Evolutionary conservation across 177 flowering plant genomes (phyloP), one percentile per base, ranked within the genome.

Genomic region (Vitis hybrid): DNA sequence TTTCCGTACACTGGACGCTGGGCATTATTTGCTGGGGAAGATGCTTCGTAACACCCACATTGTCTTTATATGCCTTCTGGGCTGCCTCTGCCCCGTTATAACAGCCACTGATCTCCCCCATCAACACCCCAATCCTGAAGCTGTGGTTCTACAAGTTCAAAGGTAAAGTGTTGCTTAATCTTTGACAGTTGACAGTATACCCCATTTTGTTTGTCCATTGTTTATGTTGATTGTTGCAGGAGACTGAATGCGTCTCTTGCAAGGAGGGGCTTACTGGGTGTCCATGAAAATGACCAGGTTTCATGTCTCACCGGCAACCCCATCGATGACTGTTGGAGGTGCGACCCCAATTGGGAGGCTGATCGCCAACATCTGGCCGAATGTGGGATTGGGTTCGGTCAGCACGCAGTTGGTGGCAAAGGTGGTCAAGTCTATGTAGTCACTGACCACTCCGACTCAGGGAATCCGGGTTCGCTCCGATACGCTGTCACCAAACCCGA

Each of bases 311-410:
- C 91, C 48, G 97, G 95, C 0, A 92, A 92, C 82, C 97, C 97
- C 23, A 84, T 92, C 23, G 95, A 92, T 78, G 95, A 92, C 68
- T 92, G 97, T 79, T 92, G 97, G 97, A 72, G 83, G 17, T 92
- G 97, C 75, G 91, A 85, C 81, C 80, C 87, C 1, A 78, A 88
- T 80, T 89, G 93, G 97, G 69, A 60, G 10, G 18, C 58, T 5
- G 80, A 90, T 82, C 89, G 95, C 32, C 95, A 92, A 69, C 72
- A 75, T 3, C 78, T 92, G 6, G 97, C 93, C 19, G 97, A 90
- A 72, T 92, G 97, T 75, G 86, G 80, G 6, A 84, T 92, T 45
- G 95, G 97, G 34, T 90, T 90, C 76, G 95, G 90, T 1, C 70
- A 40, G 0, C 84, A 72, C 8, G 86, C 97, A 0, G 56, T 85